Base-by-base conservation (phyloP, 2,329 filamentous ascomycete species). In the Fusarium stilboides region DNA sequence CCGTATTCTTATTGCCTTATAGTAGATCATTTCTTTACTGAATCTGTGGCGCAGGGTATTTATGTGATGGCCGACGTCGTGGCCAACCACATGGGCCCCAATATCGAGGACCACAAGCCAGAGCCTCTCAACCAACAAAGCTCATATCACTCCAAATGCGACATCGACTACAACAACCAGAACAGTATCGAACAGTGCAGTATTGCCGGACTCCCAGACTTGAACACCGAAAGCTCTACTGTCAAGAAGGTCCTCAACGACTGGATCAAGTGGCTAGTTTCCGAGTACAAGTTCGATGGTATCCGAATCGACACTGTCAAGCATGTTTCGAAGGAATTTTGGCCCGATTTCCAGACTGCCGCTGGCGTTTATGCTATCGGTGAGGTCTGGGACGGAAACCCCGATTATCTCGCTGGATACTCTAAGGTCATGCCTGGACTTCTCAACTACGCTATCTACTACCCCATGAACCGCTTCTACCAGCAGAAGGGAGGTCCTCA, bases 61-160 rank as follows among this genome's bases (percentile, higher is more conserved):
- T 88, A 86, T 63, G 78, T 90, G 36, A 90, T 90, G 88, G 82
- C 88, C 15, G 88, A 90, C 57, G 80, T 90, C 4, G 88, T 90
- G 3, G 82, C 84, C 40, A 89, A 89, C 73, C 86, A 90, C 74
- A 85, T 87, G 77, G 86, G 79, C 17, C 84, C 86, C 44, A 59
- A 53, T 0, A 88, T 90, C 71, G 57, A 76, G 33, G 76, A 81
- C 57, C 78, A 79, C 68, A 74, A 74, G 9, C 84, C 85, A 8
- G 71, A 76, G 7, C 83, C 82, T 1, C 79, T 86, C 46, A 85
- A 90, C 75, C 78, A 85, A 28, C 62, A 82, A 19, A 67, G 57
- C 17, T 70, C 68, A 2, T 70, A 70, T 33, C 68, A 70, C 17
- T 22, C 47, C 0, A 14, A 43, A 0, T 70, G 68, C 15, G 44